Conservation (phyloP, 495 filamentous ascomycete genomes). For the Cenococcum geophilum region DNA sequence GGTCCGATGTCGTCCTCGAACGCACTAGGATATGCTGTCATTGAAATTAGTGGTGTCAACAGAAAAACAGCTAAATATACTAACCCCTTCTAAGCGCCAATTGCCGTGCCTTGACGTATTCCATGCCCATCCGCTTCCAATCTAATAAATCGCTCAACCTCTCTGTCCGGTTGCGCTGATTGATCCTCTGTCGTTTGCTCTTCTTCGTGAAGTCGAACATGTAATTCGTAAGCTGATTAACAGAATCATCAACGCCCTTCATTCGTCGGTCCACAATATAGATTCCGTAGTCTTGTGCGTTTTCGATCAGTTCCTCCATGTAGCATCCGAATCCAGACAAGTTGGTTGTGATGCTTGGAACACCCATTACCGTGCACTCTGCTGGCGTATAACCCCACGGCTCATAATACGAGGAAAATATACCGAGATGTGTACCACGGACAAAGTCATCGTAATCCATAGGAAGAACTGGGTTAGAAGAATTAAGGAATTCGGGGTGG, state of each 20-base stretch:
- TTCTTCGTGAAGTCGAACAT: constrained; percentile 97
- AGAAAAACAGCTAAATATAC: constrained; percentile 11
- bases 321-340: constrained; percentile 97
- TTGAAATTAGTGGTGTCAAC: constrained; percentile 7
- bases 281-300: constrained; percentile 95
- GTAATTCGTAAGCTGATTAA: constrained; percentile 85
- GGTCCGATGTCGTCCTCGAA: constrained; percentile 71
- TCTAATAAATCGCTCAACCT: constrained; percentile 89
- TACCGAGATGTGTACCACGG: constrained; percentile 87
- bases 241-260: constrained; percentile 95
- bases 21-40: constrained; percentile 72
- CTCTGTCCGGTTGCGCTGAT: constrained; percentile 97
- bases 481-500: constrained; percentile 96
- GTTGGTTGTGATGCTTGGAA: constrained; percentile 97
- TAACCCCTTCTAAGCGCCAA: constrained; percentile 76
- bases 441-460: constrained; percentile 99
- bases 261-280: constrained; percentile 94
- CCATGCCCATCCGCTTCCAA: constrained; percentile 99
- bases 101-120: constrained; percentile 96
- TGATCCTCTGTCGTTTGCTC: constrained; percentile 92
- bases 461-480: constrained; percentile 88
- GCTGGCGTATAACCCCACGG: constrained; percentile 98
- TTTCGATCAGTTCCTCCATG: constrained; percentile 99
- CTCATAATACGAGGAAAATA: constrained; percentile 98
- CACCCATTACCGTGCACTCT: constrained; percentile 98